Evolutionary conservation across 1,139 yeast species (phyloP).

Genomic region (Sugiyamaella sp.): DNA sequence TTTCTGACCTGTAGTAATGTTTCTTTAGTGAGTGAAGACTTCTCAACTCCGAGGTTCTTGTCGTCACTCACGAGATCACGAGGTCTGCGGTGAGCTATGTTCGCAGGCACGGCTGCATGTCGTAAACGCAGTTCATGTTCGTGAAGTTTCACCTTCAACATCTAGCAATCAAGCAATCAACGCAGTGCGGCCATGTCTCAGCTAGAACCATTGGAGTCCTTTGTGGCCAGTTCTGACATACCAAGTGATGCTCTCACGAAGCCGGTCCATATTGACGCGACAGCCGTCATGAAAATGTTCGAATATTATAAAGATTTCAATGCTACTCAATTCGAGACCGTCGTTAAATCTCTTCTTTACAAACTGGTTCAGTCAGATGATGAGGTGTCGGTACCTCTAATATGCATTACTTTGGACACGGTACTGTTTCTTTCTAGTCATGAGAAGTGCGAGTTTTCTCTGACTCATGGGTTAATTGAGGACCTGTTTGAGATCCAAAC

Average conservation of each 20-base stretch:
- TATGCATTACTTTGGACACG: constrained; percentile 27
- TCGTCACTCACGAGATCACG: no score
- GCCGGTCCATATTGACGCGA: neutral
- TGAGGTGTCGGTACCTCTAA: constrained; percentile 8
- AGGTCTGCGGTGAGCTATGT: no score
- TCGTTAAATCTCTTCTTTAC: constrained; percentile 10
- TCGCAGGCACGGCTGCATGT: no score
- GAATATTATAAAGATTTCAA: neutral
- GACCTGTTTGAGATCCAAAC: constrained; percentile 44
- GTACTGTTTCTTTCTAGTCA: constrained; percentile 25
- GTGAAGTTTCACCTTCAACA: neutral
- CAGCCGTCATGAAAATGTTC: constrained; percentile 1
- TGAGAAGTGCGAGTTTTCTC: constrained; percentile 32
- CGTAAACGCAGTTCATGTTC: no score
- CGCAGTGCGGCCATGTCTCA: constrained; percentile 3
- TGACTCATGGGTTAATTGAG: constrained; percentile 40
- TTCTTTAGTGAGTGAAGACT: no score
- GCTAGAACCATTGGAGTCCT: constrained; percentile 14
- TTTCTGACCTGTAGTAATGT: no score
- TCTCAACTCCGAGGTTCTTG: no score
- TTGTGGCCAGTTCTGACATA: constrained; percentile 1
- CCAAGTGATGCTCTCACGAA: constrained; percentile 7
- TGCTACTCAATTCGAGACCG: constrained; percentile 9
- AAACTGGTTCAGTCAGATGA: constrained; percentile 12
- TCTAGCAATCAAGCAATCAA: no score